These are phyloP conservation scores for Populus deltoides DNA, from an alignment of 345 rosid species.

Conservation along the genomic window DNA sequence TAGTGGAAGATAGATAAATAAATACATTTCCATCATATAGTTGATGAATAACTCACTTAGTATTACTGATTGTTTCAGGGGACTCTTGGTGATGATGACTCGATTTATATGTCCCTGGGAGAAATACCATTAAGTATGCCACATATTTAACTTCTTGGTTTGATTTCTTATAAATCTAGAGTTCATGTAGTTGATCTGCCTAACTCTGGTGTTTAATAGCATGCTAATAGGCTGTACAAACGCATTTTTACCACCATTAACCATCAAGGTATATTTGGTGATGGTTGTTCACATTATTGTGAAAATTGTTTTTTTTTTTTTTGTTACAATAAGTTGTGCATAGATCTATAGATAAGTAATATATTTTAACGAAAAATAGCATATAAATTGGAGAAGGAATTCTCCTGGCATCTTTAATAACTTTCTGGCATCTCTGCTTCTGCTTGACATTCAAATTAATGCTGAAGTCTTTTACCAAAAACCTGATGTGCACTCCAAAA, in stretches of 20 bases:
- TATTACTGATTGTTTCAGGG: conserved; percentile 47
- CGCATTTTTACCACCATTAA: conserved; percentile 10
- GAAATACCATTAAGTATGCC: conserved; percentile 91
- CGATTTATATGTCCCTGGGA: conserved; percentile 91
- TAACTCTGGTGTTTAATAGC: conserved; percentile 9
- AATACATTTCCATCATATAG: conserved; percentile 6
- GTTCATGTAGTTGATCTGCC: conserved; percentile 21
- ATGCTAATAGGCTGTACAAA: conserved; percentile 1
- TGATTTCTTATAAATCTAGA: conserved; percentile 26
- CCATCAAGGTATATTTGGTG: conserved; percentile 5
- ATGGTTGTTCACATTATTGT: background rate
- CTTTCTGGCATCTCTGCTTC: background rate
- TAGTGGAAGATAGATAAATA: background rate
- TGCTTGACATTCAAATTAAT: background rate
- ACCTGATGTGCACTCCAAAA: background rate
- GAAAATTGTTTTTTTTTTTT: background rate
- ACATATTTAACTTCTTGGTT: conserved; percentile 26
- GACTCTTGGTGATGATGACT: conserved; percentile 75
- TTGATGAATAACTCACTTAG: conserved; percentile 10
- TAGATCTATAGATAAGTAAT: background rate
- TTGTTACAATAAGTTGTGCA: background rate
- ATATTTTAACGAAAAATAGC: background rate
- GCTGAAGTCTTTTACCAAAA: background rate
- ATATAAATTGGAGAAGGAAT: background rate
- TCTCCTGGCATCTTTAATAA: background rate